phyloP scores from a whole-genome alignment of 306 rosid species.

The Vicia faba region DNA sequence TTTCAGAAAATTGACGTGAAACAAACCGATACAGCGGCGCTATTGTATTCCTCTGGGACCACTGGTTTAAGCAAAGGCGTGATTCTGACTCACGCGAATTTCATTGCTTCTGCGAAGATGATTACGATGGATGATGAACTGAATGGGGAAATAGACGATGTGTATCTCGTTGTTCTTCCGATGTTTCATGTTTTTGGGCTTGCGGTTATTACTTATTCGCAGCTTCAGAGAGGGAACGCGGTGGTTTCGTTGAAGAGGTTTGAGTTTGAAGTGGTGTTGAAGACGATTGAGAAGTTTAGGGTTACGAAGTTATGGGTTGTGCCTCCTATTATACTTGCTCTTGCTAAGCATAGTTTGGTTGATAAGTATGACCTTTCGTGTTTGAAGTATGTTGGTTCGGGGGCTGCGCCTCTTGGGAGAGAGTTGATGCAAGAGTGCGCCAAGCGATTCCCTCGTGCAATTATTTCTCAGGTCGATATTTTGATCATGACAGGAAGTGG shows the following conservation, averaged over 20 bases:
- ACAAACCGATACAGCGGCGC: constrained; percentile 72
- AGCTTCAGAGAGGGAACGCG: constrained; percentile 68
- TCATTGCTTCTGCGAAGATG: constrained; percentile 68
- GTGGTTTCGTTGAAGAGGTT: constrained; percentile 61
- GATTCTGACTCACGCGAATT: constrained; percentile 65
- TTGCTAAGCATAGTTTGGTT: constrained; percentile 64
- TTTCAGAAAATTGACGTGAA: constrained; percentile 47
- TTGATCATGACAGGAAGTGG: background rate
- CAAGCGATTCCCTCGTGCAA: constrained; percentile 53
- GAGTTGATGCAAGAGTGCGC: constrained; percentile 81
- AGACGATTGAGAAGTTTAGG: constrained; percentile 63
- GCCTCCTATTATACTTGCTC: constrained; percentile 82
- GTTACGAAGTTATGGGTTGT: constrained; percentile 80
- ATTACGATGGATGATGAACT: constrained; percentile 58
- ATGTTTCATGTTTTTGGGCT: constrained; percentile 90
- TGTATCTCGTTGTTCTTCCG: constrained; percentile 72
- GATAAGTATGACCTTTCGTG: constrained; percentile 72
- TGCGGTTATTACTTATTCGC: constrained; percentile 51
- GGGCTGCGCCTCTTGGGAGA: constrained; percentile 95
- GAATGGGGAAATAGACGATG: constrained; percentile 38
- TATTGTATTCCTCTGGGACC: constrained; percentile 88
- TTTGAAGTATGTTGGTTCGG: constrained; percentile 66
- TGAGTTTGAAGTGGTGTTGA: constrained; percentile 61
- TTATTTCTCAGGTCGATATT: constrained; percentile 56
- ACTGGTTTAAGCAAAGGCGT: constrained; percentile 90